Conservation (phyloP, 306 rosid species). For the Delonix regia region DNA sequence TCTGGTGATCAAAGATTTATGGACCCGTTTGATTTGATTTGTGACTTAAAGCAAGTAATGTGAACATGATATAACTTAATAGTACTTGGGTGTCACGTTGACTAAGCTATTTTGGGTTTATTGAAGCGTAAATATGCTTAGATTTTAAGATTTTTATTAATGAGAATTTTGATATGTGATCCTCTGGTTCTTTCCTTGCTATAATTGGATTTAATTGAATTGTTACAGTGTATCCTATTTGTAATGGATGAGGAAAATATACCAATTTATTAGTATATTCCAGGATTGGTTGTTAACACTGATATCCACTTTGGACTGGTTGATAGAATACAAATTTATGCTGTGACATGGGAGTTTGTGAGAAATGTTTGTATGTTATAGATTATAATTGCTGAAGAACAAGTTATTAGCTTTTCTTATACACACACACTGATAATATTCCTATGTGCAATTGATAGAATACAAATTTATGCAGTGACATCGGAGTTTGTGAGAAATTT, state of each 20-base stretch:
- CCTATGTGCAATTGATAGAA: background rate
- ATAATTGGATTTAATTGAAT: background rate
- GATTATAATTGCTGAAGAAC: slow-evolving; percentile 22
- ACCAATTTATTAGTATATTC: background rate
- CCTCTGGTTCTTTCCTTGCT: background rate
- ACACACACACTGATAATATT: background rate
- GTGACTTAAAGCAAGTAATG: slow-evolving; percentile 5
- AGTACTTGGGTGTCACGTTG: slow-evolving; percentile 11
- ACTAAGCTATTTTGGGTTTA: slow-evolving; percentile 13
- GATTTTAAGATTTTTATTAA: too few species aligned
- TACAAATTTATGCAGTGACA: background rate
- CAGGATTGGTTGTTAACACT: slow-evolving; percentile 21
- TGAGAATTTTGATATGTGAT: background rate
- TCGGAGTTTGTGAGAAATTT: background rate
- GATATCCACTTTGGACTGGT: background rate
- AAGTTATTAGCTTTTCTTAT: background rate
- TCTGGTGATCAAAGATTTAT: background rate
- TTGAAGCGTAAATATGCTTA: background rate
- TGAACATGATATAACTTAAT: slow-evolving; percentile 8
- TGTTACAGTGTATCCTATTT: background rate
- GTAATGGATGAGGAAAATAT: background rate
- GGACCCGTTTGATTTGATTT: background rate
- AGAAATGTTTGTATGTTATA: background rate
- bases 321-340: slow-evolving; percentile 5
- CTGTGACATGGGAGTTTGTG: background rate